Evolutionary conservation across 2,329 filamentous ascomycete genomes (phyloP), one percentile per base, ranked within the genome.

Genomic region (Rhexocercosporidium sp.): DNA sequence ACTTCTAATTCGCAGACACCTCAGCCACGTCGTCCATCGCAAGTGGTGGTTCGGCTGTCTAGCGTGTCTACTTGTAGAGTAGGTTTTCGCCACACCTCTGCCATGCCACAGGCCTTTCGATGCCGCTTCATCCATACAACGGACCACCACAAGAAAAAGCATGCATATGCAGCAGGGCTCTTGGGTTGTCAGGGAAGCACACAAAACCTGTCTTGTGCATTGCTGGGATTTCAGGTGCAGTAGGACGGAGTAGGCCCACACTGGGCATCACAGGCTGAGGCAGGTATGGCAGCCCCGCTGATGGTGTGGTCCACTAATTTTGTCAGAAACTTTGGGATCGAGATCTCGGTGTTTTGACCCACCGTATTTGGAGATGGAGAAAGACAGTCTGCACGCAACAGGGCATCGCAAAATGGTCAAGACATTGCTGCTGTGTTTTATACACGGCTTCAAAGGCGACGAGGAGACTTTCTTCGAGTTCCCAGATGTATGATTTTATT

Each of bases 401-500:
- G 29, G 29, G 29, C 29, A 27, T 49, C 27, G 29, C 74, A 81
- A 74, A 59, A 84, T 83, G 81, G 83, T 83, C 78, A 85, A 85
- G 76, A 91, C 90, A 25, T 77, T 93, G 4, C 79, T 93, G 2
- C 82, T 93, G 8, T 91, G 89, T 76, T 93, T 92, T 76, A 87
- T 93, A 59, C 91, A 93, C 77, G 91, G 91, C 56, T 93, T 93
- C 83, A 72, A 90, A 85, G 90, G 90, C 49, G 84, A 85, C 72
- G 90, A 92, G 71, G 82, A 91, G 75, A 92, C 90, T 20, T 93
- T 93, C 74, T 82, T 84, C 54, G 82, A 83, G 3, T 93, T 93
- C 72, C 90, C 90, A 0, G 80, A 84, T 68, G 81, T 82, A 59
- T 53, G 74, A 69, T 4, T 3, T 0, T 49, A 8, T 5, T 14